Conservation (phyloP, 495 filamentous ascomycete genomes). For the Bryoglossum gracile region DNA sequence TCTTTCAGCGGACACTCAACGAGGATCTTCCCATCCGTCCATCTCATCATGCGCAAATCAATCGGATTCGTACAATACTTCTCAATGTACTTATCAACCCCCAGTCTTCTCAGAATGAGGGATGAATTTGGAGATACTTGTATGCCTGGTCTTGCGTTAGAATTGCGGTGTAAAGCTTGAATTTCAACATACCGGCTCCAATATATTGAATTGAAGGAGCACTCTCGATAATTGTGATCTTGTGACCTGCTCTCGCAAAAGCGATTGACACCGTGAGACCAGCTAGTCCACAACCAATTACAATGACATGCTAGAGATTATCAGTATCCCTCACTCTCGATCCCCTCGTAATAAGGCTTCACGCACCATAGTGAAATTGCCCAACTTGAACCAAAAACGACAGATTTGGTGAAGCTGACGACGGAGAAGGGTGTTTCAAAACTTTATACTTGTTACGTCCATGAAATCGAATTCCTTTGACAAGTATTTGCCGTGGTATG, state of each 20-base stretch:
- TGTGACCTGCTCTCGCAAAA: conserved; percentile 49
- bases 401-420: too few species aligned
- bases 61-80: conserved; percentile 32
- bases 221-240: conserved; percentile 53
- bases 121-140: conserved; percentile 51
- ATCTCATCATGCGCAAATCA: conserved; percentile 35
- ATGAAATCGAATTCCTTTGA: too few species aligned
- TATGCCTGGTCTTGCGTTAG: conserved; percentile 41
- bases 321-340: neutral
- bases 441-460: too few species aligned
- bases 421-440: too few species aligned
- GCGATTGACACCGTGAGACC: conserved; percentile 60
- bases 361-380: too few species aligned
- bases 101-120: conserved; percentile 38
- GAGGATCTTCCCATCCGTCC: conserved; percentile 33
- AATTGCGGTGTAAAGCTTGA: conserved; percentile 23
- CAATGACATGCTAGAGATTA: conserved; percentile 35
- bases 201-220: conserved; percentile 31
- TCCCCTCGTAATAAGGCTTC: too few species aligned
- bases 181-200: conserved; percentile 10
- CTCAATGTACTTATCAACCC: conserved; percentile 30
- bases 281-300: conserved; percentile 60
- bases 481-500: too few species aligned
- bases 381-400: too few species aligned
- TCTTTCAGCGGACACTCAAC: conserved; percentile 34